A percentile compares a stretch with the other conserved stretches of the same genome.
These are phyloP conservation scores for Boletellus sp. DNA, from an alignment of 768 basidiomycete genomes.

Conservation along the genomic window DNA sequence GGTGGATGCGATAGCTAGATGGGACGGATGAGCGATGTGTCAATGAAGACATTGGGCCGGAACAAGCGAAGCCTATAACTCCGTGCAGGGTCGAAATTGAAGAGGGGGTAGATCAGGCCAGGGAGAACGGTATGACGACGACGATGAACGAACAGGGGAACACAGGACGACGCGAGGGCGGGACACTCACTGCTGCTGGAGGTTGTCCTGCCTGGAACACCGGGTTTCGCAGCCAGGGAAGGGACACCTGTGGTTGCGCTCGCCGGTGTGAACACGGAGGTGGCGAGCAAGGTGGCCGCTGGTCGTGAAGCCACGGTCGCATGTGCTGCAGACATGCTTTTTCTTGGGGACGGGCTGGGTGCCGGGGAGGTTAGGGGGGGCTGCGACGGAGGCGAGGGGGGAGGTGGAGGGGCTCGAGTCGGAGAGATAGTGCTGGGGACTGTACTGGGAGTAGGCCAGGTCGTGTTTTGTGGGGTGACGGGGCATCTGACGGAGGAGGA, in stretches of 20 bases:
- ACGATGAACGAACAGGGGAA: no score
- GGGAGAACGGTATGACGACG: no score
- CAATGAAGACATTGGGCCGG: background rate
- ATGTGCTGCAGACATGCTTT: constrained; percentile 64
- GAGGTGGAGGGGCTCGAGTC: constrained; percentile 25
- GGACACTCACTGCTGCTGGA: constrained; percentile 41
- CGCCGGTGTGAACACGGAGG: constrained; percentile 86
- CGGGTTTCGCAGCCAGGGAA: constrained; percentile 94
- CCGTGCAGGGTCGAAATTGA: constrained; percentile 15
- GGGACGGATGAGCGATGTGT: constrained; percentile 10
- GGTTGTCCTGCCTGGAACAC: constrained; percentile 87
- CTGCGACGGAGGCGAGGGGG: constrained; percentile 7
- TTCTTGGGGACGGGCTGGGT: constrained; percentile 27
- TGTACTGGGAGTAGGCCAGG: constrained; percentile 17
- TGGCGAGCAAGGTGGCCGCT: constrained; percentile 87
- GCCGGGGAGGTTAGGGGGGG: background rate
- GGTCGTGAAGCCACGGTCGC: constrained; percentile 80
- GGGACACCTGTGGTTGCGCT: constrained; percentile 88
- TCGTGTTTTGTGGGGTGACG: constrained; percentile 31
- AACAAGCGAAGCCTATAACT: background rate
- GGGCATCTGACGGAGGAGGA: constrained; percentile 21
- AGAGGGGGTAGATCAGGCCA: no score
- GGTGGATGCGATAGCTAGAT: constrained; percentile 71
- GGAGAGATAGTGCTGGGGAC: constrained; percentile 25
- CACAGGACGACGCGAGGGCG: no score